These are phyloP conservation scores for Aspergillus sparsus DNA, from an alignment of 495 filamentous ascomycete species.

Conservation along the genomic window DNA sequence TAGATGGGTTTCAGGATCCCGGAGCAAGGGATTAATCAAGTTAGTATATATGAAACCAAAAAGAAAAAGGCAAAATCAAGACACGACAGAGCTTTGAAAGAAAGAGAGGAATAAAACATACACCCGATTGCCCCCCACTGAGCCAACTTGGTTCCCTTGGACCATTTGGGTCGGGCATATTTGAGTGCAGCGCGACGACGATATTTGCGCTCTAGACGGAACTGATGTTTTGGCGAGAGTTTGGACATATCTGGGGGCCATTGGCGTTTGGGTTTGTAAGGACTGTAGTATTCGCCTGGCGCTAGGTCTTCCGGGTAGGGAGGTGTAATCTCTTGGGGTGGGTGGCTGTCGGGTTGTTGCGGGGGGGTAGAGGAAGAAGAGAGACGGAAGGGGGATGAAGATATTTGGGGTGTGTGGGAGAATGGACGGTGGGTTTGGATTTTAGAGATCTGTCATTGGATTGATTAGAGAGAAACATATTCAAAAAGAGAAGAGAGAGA, in stretches of 20 bases:
- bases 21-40: no score
- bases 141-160: conserved; percentile 66
- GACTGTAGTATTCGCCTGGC: conserved; percentile 45
- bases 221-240: conserved; percentile 79
- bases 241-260: conserved; percentile 94
- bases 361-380: conserved; percentile 16
- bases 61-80: conserved; percentile 22
- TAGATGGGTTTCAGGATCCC: conserved; percentile 25
- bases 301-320: conserved; percentile 6
- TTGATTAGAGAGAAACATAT: no score
- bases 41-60: conserved; percentile 51
- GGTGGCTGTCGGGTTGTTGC: conserved; percentile 25
- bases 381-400: conserved; percentile 10
- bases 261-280: conserved; percentile 75
- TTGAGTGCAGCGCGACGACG: conserved; percentile 70
- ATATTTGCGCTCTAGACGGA: conserved; percentile 66
- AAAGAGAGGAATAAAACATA: conserved; percentile 39
- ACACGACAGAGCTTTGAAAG: not conserved
- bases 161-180: conserved; percentile 71
- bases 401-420: conserved; percentile 10
- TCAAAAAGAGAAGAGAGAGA: no score
- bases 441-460: not conserved
- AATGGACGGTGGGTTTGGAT: not conserved
- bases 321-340: conserved; percentile 4
- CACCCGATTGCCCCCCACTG: conserved; percentile 68